Conservation (phyloP, 495 filamentous ascomycete genomes). For the Pyrenula aspistea region DNA sequence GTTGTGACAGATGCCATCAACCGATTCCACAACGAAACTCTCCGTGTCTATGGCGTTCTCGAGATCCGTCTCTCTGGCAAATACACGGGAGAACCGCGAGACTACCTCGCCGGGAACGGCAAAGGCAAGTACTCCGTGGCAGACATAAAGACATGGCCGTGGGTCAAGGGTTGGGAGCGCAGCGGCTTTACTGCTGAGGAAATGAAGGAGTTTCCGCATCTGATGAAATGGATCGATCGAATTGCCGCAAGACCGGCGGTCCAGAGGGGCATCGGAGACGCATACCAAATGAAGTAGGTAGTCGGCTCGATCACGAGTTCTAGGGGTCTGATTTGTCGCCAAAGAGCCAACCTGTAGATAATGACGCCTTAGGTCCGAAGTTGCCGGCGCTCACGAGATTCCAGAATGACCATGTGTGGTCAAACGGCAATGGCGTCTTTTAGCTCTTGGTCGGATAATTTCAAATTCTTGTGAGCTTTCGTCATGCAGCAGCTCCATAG, state of each 20-base stretch:
- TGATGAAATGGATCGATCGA: slow-evolving; percentile 41
- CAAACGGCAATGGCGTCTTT: too few species aligned
- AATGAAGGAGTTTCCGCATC: slow-evolving; percentile 36
- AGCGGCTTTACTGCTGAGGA: slow-evolving; percentile 32
- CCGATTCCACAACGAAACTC: slow-evolving; percentile 39
- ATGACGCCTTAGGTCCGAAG: too few species aligned
- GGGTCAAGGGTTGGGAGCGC: slow-evolving; percentile 32
- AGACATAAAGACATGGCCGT: slow-evolving; percentile 45
- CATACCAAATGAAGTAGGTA: slow-evolving; percentile 16
- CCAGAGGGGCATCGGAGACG: slow-evolving; percentile 33
- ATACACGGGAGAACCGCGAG: slow-evolving; percentile 24
- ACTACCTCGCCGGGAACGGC: slow-evolving; percentile 41
- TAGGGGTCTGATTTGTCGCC: not conserved
- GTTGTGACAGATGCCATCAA: slow-evolving; percentile 41
- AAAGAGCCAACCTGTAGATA: not conserved
- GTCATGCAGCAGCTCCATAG: too few species aligned
- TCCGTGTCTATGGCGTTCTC: slow-evolving; percentile 39
- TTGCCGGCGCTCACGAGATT: too few species aligned
- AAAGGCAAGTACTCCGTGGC: slow-evolving; percentile 42
- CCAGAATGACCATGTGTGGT: too few species aligned
- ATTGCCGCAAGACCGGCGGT: slow-evolving; percentile 38
- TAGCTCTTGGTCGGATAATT: too few species aligned
- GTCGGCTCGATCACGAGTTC: not conserved
- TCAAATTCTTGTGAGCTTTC: too few species aligned
- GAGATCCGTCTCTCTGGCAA: slow-evolving; percentile 29